These are phyloP conservation scores for Penstemon davidsonii DNA, from an alignment of 257 asterid species.

Conservation along the genomic window DNA sequence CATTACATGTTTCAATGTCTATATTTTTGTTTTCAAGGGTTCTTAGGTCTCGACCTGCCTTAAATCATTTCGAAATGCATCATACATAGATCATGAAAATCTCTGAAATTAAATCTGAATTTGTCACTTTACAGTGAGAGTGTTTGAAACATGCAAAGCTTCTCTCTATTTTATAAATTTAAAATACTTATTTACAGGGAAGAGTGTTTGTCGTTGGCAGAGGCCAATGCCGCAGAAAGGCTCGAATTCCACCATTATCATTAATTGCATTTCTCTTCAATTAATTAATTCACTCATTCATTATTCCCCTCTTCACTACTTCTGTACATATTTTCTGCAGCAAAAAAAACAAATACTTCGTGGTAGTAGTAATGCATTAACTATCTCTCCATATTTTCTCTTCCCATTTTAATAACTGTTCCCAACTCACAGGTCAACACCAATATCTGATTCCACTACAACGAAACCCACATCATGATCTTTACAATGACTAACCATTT, in stretches of 20 bases:
- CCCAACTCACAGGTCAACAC: conserved; percentile 12
- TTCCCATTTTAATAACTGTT: not conserved
- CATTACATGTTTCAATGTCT: too few species aligned
- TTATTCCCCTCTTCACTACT: conserved; percentile 15
- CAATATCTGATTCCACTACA: conserved; percentile 17
- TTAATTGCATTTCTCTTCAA: conserved; percentile 29
- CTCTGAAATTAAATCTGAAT: too few species aligned
- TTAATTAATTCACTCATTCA: conserved; percentile 26
- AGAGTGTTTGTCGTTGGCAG: conserved; percentile 19
- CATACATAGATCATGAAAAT: too few species aligned
- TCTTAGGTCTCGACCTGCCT: too few species aligned
- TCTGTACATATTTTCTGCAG: conserved; percentile 17
- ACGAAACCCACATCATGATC: conserved; percentile 34
- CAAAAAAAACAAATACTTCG: conserved; percentile 6
- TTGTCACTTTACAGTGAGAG: too few species aligned
- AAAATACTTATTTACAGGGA: not conserved
- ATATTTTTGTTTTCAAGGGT: too few species aligned
- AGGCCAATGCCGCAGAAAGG: conserved; percentile 31
- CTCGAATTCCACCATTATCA: conserved; percentile 37
- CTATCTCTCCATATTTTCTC: conserved; percentile 7
- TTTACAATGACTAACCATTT: conserved; percentile 32
- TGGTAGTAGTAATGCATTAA: not conserved
- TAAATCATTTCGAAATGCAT: too few species aligned
- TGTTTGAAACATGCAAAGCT: not conserved
- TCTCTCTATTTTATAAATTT: not conserved